Conservation (phyloP, 306 rosid genomes). For the Parietaria judaica region DNA sequence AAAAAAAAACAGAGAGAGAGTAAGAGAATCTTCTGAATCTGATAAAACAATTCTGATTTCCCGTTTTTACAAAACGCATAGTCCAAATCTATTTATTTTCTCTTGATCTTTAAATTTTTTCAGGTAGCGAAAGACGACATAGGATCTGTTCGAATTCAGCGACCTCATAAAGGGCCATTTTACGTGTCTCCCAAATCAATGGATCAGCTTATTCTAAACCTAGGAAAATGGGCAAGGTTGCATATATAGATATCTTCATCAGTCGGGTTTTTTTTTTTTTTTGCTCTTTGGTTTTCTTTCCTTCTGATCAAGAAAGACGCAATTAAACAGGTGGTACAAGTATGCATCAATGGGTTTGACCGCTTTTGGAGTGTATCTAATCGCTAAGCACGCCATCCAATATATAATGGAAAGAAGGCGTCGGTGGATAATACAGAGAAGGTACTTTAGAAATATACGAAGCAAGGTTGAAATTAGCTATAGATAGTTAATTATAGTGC, state of each 20-base stretch:
- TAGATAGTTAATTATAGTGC: no score
- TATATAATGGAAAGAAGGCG: slow-evolving; percentile 65
- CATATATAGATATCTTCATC: slow-evolving; percentile 6
- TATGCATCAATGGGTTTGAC: slow-evolving; percentile 81
- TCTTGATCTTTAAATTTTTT: slow-evolving; percentile 17
- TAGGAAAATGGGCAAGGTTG: slow-evolving; percentile 98
- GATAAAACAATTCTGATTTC: not conserved
- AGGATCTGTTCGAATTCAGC: slow-evolving; percentile 75
- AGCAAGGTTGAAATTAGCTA: no score
- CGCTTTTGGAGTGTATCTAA: slow-evolving; percentile 66
- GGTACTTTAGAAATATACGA: slow-evolving; percentile 23
- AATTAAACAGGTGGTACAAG: slow-evolving; percentile 72
- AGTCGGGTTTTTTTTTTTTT: not conserved
- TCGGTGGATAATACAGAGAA: slow-evolving; percentile 56
- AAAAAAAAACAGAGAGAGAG: not conserved
- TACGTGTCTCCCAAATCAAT: slow-evolving; percentile 81
- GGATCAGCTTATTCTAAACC: slow-evolving; percentile 86
- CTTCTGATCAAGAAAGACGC: no score
- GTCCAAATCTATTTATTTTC: not conserved
- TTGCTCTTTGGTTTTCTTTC: not conserved
- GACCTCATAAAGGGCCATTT: slow-evolving; percentile 95
- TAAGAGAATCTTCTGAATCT: no score
- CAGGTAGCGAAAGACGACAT: slow-evolving; percentile 94
- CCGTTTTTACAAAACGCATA: not conserved
- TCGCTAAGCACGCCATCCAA: slow-evolving; percentile 67